A percentile compares a stretch with the other conserved stretches of the same genome.
These are phyloP conservation scores for Sodiomyces alkalinus DNA, from an alignment of 2,329 filamentous ascomycete genomes.

Conservation along the genomic window DNA sequence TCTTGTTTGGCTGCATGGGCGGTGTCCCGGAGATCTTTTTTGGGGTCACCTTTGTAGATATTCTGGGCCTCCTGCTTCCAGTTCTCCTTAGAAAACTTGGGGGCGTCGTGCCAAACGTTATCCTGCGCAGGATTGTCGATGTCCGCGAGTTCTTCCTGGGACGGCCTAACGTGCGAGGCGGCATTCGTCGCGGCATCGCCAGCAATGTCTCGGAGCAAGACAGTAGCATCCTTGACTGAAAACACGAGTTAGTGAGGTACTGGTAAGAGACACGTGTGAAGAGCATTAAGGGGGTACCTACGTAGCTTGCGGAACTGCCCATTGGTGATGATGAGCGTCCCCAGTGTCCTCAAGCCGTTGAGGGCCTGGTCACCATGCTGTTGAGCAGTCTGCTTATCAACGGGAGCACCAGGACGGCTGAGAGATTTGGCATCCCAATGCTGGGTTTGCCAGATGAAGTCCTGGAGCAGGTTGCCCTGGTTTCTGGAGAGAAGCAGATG, in stretches of 20 bases:
- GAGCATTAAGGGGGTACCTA: constrained; percentile 47
- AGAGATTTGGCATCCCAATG: constrained; percentile 52
- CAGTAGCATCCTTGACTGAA: constrained; percentile 67
- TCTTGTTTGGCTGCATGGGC: constrained; percentile 39
- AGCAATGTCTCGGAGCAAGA: constrained; percentile 78
- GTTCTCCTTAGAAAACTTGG: constrained; percentile 55
- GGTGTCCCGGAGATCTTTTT: constrained; percentile 45
- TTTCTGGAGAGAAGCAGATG: constrained; percentile 83
- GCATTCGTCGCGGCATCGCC: constrained; percentile 76
- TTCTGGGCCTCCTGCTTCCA: constrained; percentile 54
- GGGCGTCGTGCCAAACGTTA: constrained; percentile 85
- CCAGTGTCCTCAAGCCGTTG: constrained; percentile 74
- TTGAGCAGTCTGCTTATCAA: constrained; percentile 63
- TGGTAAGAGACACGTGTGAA: constrained; percentile 1
- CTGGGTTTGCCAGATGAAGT: constrained; percentile 92
- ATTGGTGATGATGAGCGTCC: constrained; percentile 82
- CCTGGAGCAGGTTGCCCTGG: constrained; percentile 81
- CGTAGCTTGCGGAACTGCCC: constrained; percentile 86
- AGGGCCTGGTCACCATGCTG: constrained; percentile 74
- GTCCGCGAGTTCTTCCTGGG: constrained; percentile 58
- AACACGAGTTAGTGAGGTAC: constrained; percentile 20
- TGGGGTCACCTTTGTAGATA: constrained; percentile 37
- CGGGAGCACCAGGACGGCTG: constrained; percentile 44
- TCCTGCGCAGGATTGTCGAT: constrained; percentile 77
- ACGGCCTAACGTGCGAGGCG: constrained; percentile 60